A percentile compares a stretch with the other conserved stretches of the same genome.
phyloP scores from a whole-genome alignment of 164 flowering plant species.

The Akebia trifoliata region DNA sequence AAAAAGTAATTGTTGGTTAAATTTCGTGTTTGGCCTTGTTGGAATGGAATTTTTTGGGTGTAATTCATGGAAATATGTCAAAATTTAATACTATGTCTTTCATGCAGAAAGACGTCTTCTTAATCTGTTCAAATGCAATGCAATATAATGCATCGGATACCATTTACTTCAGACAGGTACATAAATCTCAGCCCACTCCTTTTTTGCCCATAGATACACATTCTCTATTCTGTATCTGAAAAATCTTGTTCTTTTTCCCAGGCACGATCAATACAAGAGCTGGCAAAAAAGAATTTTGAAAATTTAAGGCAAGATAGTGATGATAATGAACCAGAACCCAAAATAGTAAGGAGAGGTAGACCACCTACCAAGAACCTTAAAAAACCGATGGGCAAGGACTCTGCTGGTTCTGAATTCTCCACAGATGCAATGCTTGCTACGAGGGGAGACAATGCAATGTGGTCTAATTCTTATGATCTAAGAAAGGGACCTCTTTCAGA shows the following conservation, averaged over 20 bases:
- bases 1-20: too few relatives aligned
- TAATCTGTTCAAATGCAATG: slow-evolving; percentile 93
- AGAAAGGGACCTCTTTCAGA: slow-evolving; percentile 35
- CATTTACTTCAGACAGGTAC: slow-evolving; percentile 84
- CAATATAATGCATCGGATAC: slow-evolving; percentile 86
- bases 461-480: slow-evolving; percentile 30
- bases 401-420: slow-evolving; percentile 49
- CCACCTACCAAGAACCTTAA: slow-evolving; percentile 56
- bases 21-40: too few relatives aligned
- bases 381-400: slow-evolving; percentile 31
- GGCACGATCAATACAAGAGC: slow-evolving; percentile 87
- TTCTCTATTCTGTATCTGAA: background rate
- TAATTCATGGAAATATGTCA: too few relatives aligned
- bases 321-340: slow-evolving; percentile 37
- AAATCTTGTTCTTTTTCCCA: slow-evolving; percentile 17
- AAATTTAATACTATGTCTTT: too few relatives aligned
- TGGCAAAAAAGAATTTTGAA: slow-evolving; percentile 80
- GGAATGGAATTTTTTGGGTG: too few relatives aligned
- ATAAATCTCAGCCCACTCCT: background rate
- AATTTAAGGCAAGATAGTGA: slow-evolving; percentile 80
- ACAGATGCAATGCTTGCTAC: slow-evolving; percentile 55
- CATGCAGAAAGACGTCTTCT: slow-evolving; percentile 73
- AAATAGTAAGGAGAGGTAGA: slow-evolving; percentile 51
- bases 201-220: background rate
- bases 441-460: slow-evolving; percentile 32